phyloP scores from a whole-genome alignment of 306 rosid species.

The Vicia sativa region DNA sequence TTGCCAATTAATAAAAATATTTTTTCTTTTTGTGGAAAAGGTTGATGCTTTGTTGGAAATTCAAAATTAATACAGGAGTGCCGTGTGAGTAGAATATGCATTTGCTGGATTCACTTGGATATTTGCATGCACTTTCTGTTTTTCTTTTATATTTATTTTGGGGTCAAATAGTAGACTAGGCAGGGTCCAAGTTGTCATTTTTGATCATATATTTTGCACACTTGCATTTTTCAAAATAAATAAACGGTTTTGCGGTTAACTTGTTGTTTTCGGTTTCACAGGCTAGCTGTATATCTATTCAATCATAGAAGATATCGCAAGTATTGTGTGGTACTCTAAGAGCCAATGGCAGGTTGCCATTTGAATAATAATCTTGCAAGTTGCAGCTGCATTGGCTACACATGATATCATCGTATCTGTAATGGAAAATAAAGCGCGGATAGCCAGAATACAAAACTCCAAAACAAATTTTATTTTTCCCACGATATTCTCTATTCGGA shows the following conservation, averaged over 20 bases:
- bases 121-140: constrained; percentile 8
- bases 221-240: constrained; percentile 21
- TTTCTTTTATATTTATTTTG: neutral
- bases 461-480: neutral
- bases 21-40: too few species aligned
- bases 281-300: constrained; percentile 1
- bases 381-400: constrained; percentile 1
- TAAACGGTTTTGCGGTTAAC: constrained; percentile 18
- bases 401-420: neutral
- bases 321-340: constrained; percentile 1
- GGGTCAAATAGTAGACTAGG: neutral
- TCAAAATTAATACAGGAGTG: neutral
- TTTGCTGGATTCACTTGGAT: constrained; percentile 1
- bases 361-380: constrained; percentile 8
- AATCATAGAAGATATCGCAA: constrained; percentile 8
- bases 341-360: neutral
- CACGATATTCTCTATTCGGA: too few species aligned
- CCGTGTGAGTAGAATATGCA: constrained; percentile 5
- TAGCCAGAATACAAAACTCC: too few species aligned
- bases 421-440: too few species aligned
- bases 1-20: too few species aligned
- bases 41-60: neutral
- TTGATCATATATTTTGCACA: constrained; percentile 17
- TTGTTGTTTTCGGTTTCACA: constrained; percentile 36
- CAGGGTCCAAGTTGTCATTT: constrained; percentile 33